phyloP scores from a whole-genome alignment of 2,329 filamentous ascomycete species.

The Purpureocillium lavendulum region DNA sequence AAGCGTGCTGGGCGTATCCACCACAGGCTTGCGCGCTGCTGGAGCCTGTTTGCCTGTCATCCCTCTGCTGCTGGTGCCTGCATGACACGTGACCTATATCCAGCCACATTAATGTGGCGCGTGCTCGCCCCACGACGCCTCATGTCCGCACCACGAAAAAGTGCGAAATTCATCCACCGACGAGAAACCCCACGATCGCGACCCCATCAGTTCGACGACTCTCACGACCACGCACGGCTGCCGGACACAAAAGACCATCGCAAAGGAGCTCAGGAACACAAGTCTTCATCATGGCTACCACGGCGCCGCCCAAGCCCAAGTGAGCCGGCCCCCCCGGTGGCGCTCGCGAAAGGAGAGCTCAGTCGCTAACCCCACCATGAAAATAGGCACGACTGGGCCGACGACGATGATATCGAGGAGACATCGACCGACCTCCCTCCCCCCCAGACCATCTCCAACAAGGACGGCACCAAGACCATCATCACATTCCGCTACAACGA shows the following conservation, averaged over 20 bases:
- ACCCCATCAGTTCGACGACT: conserved; percentile 12
- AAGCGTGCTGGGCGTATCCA: too few relatives aligned
- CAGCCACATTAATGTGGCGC: conserved; percentile 16
- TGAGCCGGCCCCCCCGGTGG: conserved; percentile 15
- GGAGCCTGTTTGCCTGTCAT: too few relatives aligned
- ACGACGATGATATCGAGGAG: conserved; percentile 85
- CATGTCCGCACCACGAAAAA: conserved; percentile 32
- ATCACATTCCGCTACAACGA: conserved; percentile 88
- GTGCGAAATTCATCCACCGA: conserved; percentile 27
- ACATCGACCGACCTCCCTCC: conserved; percentile 63
- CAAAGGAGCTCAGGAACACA: not conserved
- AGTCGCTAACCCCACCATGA: conserved; percentile 28
- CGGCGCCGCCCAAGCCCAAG: conserved; percentile 31
- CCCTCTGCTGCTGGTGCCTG: too few relatives aligned
- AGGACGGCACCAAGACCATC: conserved; percentile 96
- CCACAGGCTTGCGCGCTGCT: too few relatives aligned
- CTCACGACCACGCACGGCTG: not conserved
- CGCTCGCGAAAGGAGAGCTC: not conserved
- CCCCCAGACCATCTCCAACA: conserved; percentile 87
- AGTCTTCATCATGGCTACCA: conserved; percentile 27
- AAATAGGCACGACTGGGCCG: conserved; percentile 75
- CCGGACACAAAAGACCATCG: not conserved
- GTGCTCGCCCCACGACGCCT: conserved; percentile 23
- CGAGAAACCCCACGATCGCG: conserved; percentile 30
- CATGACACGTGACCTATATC: conserved; percentile 16